A percentile compares a stretch with the other conserved stretches of the same genome.
phyloP scores from a whole-genome alignment of 768 basidiomycete genomes.

The Mycena polygramma region DNA sequence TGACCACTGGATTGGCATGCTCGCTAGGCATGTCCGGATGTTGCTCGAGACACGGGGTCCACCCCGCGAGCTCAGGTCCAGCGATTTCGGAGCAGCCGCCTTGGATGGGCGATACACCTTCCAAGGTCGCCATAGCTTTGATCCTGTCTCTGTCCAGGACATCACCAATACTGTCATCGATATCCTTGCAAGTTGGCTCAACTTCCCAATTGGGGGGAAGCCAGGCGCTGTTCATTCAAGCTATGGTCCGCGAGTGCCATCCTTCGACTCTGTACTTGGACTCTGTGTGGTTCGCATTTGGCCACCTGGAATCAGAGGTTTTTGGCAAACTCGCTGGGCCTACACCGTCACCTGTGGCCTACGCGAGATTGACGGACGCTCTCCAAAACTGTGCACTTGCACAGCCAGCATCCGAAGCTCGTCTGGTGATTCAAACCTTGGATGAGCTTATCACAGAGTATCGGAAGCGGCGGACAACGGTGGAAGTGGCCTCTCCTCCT shows the following conservation, averaged over 20 bases:
- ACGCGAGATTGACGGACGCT: not conserved
- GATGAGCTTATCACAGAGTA: not conserved
- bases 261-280: slow-evolving; percentile 2
- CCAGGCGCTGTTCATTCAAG: slow-evolving; percentile 5
- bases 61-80: not conserved
- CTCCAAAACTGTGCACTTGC: not conserved
- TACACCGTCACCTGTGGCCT: not conserved
- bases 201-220: not conserved
- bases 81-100: not conserved
- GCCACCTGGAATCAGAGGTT: slow-evolving; percentile 12
- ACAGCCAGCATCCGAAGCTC: not conserved
- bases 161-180: not conserved
- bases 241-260: not conserved
- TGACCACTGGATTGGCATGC: not conserved
- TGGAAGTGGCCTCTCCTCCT: too few species aligned
- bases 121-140: not conserved
- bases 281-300: slow-evolving; percentile 7
- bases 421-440: not conserved
- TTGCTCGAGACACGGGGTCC: not conserved
- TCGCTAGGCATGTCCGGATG: not conserved
- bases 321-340: not conserved
- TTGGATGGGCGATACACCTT: not conserved
- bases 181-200: not conserved
- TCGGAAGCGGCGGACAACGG: not conserved
- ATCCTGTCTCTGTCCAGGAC: not conserved